Percentiles rank a stretch among this genome's conserved stretches.
These are phyloP conservation scores for Zymoseptoria ardabiliae DNA, from an alignment of 2,329 filamentous ascomycete genomes.

Conservation along the genomic window DNA sequence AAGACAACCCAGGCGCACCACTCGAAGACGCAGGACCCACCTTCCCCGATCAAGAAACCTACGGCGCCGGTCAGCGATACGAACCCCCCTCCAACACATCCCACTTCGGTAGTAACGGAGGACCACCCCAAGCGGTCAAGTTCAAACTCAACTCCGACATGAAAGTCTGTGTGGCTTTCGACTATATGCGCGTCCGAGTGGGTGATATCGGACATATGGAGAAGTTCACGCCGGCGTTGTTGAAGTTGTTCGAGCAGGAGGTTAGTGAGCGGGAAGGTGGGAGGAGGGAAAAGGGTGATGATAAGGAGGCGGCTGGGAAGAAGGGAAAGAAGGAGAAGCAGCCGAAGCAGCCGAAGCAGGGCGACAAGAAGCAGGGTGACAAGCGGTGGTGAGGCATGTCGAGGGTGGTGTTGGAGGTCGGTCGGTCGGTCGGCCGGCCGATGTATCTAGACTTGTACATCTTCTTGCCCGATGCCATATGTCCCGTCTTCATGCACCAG, in stretches of 20 bases:
- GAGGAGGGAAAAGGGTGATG: neutral
- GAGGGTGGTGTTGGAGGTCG: conserved; percentile 13
- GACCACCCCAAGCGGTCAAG: conserved; percentile 20
- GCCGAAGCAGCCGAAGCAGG: conserved; percentile 7
- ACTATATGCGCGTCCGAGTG: conserved; percentile 67
- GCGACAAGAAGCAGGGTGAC: conserved; percentile 14
- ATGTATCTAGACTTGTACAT: neutral
- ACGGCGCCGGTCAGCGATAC: conserved; percentile 15
- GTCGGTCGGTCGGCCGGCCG: neutral
- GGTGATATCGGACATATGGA: conserved; percentile 63
- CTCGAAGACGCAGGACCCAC: conserved; percentile 20
- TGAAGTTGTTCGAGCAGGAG: conserved; percentile 48
- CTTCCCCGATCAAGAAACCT: conserved; percentile 13
- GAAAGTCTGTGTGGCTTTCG: conserved; percentile 67
- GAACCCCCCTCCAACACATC: conserved; percentile 13
- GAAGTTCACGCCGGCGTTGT: conserved; percentile 53
- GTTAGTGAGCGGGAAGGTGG: conserved; percentile 21
- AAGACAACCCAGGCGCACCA: conserved; percentile 21
- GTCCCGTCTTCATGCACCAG: neutral
- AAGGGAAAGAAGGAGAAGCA: conserved; percentile 6
- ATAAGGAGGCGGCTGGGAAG: neutral
- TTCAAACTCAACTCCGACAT: conserved; percentile 44
- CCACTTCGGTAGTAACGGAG: neutral
- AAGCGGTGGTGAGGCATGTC: conserved; percentile 5
- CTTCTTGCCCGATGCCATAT: too few relatives aligned